Evolutionary conservation across 202 grass and related monocot genomes (phyloP).

Genomic region (Miscanthus sacchariflorus): DNA sequence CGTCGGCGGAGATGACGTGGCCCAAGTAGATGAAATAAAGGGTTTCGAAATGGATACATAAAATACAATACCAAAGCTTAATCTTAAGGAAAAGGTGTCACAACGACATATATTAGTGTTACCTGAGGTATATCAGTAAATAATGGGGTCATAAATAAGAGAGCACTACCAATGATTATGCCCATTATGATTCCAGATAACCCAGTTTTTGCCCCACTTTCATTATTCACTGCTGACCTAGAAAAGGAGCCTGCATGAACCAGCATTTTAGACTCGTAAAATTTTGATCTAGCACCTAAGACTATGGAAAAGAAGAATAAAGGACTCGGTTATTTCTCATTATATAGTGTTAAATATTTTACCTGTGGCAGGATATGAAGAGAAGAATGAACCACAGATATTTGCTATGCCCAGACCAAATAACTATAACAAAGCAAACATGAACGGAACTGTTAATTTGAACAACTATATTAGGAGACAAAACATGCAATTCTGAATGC

Average conservation of each 20-base stretch:
- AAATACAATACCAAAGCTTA: background rate
- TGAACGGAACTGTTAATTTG: constrained; percentile 25
- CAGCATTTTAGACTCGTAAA: constrained; percentile 21
- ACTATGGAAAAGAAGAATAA: constrained; percentile 24
- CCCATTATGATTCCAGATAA: constrained; percentile 97
- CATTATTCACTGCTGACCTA: constrained; percentile 98
- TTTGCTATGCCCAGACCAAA: constrained; percentile 96
- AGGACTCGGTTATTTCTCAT: constrained; percentile 19
- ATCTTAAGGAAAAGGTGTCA: background rate
- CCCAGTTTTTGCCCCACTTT: constrained; percentile 85
- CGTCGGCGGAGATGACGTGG: too few species aligned
- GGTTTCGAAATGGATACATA: background rate
- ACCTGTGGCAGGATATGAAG: constrained; percentile 91
- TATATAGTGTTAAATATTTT: constrained; percentile 45
- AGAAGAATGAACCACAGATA: constrained; percentile 96
- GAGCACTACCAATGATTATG: constrained; percentile 82
- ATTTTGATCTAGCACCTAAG: constrained; percentile 29
- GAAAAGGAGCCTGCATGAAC: constrained; percentile 90
- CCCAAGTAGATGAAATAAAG: background rate
- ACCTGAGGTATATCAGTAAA: constrained; percentile 99
- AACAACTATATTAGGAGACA: constrained; percentile 25
- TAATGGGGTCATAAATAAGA: constrained; percentile 97
- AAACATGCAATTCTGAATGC: constrained; percentile 8
- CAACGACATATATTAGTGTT: constrained; percentile 16
- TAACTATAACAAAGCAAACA: constrained; percentile 62